Evolutionary conservation across 345 rosid species (phyloP), one percentile per base, ranked within the genome.

Genomic region (Rhodamnia rubescens): DNA sequence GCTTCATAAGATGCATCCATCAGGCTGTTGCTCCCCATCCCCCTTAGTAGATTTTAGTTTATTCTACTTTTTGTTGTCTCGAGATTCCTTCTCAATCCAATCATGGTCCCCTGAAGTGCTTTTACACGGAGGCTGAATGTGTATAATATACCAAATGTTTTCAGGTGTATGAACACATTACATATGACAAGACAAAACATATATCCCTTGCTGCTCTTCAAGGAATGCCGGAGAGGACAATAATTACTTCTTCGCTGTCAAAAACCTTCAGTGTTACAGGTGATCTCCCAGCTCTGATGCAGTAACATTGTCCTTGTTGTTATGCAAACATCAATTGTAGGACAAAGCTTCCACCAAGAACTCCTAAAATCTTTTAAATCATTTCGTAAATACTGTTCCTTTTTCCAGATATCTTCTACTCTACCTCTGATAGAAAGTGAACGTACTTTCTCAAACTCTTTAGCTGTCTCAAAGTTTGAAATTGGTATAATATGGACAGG

Each of bases 261-360:
- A 93, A 93, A 91, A 89, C 94, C 53, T 93, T 90, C 83, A 89
- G 93, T 61, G 90, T 93, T 85, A 92, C 94, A 89, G 96, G 94
- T 93, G 51, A 36, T 55, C 29, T 27, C 2, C 57, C 42, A 42
- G 18, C 83, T 57, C 29, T 52, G 32, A 69, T 18, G 26, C 47
- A 69, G 13, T 69, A 32, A 32, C 47, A 32, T 11, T 9, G 47
- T 69, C 78, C 12, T 32, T 36, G 24, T 69, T 32, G 78, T 64
- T 44, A 32, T 64, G 47, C 44, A 64, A 64, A 4, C 78, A 8
- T 64, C 6, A 4, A 16, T 1, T 16, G 24, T 32, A 24, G 78
- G 42, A 64, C 44, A 16, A 32, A 64, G 22, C 78, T 29, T 64
- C 22, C 75, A 64, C 42, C 75, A 64, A 61, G 40, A 27, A 14